Percentiles rank a stretch among this genome's conserved stretches.
These are phyloP conservation scores for Exophiala phaeomuriformis DNA, from an alignment of 2,329 filamentous ascomycete genomes.

Conservation along the genomic window DNA sequence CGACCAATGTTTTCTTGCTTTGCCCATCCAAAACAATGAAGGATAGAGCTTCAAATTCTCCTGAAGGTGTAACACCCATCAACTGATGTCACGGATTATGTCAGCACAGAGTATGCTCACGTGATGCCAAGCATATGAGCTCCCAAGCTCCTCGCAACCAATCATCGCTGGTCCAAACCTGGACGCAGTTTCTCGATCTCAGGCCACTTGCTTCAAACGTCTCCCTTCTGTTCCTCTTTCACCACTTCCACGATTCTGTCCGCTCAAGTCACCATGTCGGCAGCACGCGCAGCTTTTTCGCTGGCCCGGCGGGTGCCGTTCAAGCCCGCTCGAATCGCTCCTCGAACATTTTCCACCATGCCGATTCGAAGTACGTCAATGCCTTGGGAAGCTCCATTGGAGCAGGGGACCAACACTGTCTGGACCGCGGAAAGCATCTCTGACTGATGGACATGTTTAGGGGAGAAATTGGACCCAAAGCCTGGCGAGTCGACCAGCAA, in stretches of 20 bases:
- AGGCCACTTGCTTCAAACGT: slow-evolving; percentile 2
- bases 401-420: slow-evolving; percentile 14
- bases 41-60: too few species aligned
- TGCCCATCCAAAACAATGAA: too few species aligned
- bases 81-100: too few species aligned
- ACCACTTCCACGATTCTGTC: slow-evolving; percentile 5
- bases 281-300: slow-evolving; percentile 41
- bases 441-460: slow-evolving; percentile 22
- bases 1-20: too few species aligned
- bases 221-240: background rate
- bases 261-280: slow-evolving; percentile 37
- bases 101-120: background rate
- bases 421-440: slow-evolving; percentile 17
- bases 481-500: slow-evolving; percentile 36
- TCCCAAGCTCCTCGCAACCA: slow-evolving; percentile 4
- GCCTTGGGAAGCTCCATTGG: slow-evolving; percentile 12
- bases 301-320: slow-evolving; percentile 41
- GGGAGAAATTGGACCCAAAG: slow-evolving; percentile 37
- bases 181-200: slow-evolving; percentile 7
- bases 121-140: slow-evolving; percentile 5
- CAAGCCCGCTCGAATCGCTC: slow-evolving; percentile 33
- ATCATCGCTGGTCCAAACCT: slow-evolving; percentile 3
- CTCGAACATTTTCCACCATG: slow-evolving; percentile 41
- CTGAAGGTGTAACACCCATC: too few species aligned
- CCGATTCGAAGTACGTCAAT: slow-evolving; percentile 40